These are phyloP conservation scores for Phialocephala sp. DNA, from an alignment of 2,329 filamentous ascomycete genomes.

Conservation along the genomic window DNA sequence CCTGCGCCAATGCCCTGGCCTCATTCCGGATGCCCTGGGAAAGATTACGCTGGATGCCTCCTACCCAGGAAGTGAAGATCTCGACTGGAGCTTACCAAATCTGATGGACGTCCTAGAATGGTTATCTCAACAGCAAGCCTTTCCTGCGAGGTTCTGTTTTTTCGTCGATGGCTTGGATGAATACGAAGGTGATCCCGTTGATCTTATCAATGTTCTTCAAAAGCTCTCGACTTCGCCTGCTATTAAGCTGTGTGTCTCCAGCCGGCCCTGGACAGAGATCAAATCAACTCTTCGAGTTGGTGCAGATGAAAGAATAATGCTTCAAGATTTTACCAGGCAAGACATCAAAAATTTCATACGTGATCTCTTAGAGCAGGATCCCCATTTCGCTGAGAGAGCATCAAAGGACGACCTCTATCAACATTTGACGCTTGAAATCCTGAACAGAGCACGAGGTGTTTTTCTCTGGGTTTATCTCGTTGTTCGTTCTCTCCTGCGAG, in stretches of 20 bases:
- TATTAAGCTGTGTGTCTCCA: slow-evolving; percentile 22
- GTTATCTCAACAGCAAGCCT: neutral
- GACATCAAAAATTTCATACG: slow-evolving; percentile 14
- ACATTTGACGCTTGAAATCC: slow-evolving; percentile 30
- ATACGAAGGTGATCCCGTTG: slow-evolving; percentile 14
- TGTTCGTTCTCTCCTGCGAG: slow-evolving; percentile 30
- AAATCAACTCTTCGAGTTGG: neutral
- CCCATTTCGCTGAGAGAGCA: slow-evolving; percentile 30
- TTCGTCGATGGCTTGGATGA: slow-evolving; percentile 28
- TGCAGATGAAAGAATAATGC: slow-evolving; percentile 24
- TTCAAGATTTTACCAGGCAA: slow-evolving; percentile 25
- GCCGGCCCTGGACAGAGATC: neutral
- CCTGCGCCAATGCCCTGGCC: neutral
- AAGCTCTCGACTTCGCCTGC: neutral
- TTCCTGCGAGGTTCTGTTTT: slow-evolving; percentile 10
- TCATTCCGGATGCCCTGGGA: neutral
- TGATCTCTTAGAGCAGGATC: slow-evolving; percentile 8
- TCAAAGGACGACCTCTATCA: slow-evolving; percentile 21
- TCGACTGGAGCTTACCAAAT: neutral
- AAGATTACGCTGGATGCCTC: neutral
- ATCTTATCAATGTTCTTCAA: neutral
- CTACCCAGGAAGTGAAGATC: neutral
- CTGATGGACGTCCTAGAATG: neutral
- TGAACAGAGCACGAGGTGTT: slow-evolving; percentile 37
- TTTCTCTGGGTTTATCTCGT: slow-evolving; percentile 44